These are phyloP conservation scores for Flammula alnicola DNA, from an alignment of 1,284 basidiomycete genomes.

Conservation along the genomic window DNA sequence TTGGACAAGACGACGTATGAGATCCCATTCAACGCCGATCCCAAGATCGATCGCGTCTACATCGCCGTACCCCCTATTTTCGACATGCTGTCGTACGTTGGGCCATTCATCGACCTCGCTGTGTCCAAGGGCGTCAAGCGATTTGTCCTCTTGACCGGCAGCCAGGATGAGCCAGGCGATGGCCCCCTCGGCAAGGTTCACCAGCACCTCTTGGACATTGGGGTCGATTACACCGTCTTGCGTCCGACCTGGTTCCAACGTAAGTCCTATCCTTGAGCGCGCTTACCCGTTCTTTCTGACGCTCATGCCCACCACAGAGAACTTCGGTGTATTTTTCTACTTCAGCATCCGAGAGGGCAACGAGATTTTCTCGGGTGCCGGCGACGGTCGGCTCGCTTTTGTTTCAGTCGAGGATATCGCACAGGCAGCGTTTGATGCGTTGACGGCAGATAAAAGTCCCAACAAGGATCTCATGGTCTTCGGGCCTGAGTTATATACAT, in stretches of 20 bases:
- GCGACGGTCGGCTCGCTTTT: no score
- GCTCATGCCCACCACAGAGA: no score
- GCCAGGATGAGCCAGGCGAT: conserved; percentile 25
- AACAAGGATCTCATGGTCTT: no score
- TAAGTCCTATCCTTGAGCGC: neutral
- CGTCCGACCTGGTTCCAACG: conserved; percentile 37
- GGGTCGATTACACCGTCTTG: conserved; percentile 32
- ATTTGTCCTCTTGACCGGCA: conserved; percentile 33
- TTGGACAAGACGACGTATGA: conserved; percentile 25
- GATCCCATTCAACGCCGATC: conserved; percentile 24
- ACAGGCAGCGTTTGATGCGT: no score
- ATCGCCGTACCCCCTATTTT: conserved; percentile 28
- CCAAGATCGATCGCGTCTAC: conserved; percentile 29
- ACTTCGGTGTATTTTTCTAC: no score
- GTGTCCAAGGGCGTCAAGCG: conserved; percentile 36
- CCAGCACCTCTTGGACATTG: conserved; percentile 28
- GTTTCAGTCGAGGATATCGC: no score
- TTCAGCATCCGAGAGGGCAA: no score
- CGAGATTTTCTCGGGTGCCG: no score
- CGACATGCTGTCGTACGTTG: conserved; percentile 25
- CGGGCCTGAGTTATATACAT: no score
- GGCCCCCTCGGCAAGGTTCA: conserved; percentile 29
- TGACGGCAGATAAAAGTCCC: no score
- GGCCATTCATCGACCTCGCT: conserved; percentile 38
- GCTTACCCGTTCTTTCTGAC: no score